Evolutionary conservation across 208 protist species (phyloP), one percentile per base, ranked within the genome.

Genomic region (Entamoeba dispar): DNA sequence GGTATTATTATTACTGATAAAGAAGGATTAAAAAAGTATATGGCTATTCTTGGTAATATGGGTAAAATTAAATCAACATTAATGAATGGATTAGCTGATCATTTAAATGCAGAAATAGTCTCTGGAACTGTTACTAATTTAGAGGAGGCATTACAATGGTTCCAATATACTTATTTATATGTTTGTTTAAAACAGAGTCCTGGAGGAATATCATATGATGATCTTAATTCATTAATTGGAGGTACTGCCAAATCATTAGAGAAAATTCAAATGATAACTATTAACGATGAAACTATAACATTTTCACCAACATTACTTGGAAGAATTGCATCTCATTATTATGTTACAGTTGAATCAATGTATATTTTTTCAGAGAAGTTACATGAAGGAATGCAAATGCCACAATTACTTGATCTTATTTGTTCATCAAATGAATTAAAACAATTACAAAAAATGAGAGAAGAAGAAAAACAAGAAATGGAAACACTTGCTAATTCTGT

Each of bases 51-150:
- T 7, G 99, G 98, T 93, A 95, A 99, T 94, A 98, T 99, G 96
- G 95, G 99, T 14, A 98, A 98, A 3, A 99, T 99, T 61, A 98
- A 99, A 95, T 98, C 96, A 93, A 98, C 99, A 94, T 97, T 99
- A 93, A 96, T 99, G 91, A 95, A 93, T 61, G 95, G 96, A 3
- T 94, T 99, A 34, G 93, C 98, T 0, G 98, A 99, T 94, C 97
- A 98, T 96, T 95, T 99, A 12, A 99, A 99, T 95, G 98, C 98
- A 14, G 98, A 99, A 95, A 97, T 99, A 92, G 97, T 98, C 0
- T 96, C 99, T 1, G 98, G 98, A 12, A 98, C 98, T 51, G 96
- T 99, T 3, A 94, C 96, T 93, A 98, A 93, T 92, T 95, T 97
- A 6, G 92, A 96, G 22, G 98, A 94, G 34, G 93, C 91, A 49